Evolutionary conservation across 306 rosid species (phyloP), one percentile per base, ranked within the genome.

Genomic region (Dalbergia cochinchinensis): DNA sequence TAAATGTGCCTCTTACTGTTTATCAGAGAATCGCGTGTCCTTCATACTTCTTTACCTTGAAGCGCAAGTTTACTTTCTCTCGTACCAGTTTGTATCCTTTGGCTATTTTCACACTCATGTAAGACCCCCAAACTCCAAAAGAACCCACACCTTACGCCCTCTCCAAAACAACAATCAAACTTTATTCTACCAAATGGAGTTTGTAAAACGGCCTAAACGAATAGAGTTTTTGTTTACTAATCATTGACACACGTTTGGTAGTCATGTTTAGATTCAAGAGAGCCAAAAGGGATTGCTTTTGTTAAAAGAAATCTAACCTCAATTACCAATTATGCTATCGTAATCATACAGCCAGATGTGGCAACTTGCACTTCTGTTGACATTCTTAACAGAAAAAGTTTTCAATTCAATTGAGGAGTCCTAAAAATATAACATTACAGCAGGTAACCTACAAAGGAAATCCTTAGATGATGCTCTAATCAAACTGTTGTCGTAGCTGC

Each of bases 401-500:
- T 53, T 58, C 34, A 35, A 53, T 9, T 70, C 58, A 80, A 50
- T 69, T 34, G 50, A 80, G 47, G 7, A 62, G 64, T 60, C 68
- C 68, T 61, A 75, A 54, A 78, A 81, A 78, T 20, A 69, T 35
- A 79, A 53, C 55, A 69, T 69, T 61, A 35, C 31, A 35, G 34
- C 78, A 70, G 15, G 37, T 51, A 18, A 48, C 16, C 44, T 81
- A 68, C 76, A 62, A 11, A 44, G 19, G 13, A 53, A 14, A 77
- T 57, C 64, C n/a, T 11, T 55, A 70, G n/a, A 67, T 15, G 15
- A 20, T 20, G 50, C 87, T 26, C 31, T 89, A 91, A 87, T 95
- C 98, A 78, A 90, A 95, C 39, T 93, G 97, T 80, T 95, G 99
- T 53, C 99, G 80, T 14, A 95, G 92, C 7, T 93, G 97, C 99